These are phyloP conservation scores for Cyclotella kingstonii DNA, from an alignment of 108 stramenopile species.

Conservation along the genomic window DNA sequence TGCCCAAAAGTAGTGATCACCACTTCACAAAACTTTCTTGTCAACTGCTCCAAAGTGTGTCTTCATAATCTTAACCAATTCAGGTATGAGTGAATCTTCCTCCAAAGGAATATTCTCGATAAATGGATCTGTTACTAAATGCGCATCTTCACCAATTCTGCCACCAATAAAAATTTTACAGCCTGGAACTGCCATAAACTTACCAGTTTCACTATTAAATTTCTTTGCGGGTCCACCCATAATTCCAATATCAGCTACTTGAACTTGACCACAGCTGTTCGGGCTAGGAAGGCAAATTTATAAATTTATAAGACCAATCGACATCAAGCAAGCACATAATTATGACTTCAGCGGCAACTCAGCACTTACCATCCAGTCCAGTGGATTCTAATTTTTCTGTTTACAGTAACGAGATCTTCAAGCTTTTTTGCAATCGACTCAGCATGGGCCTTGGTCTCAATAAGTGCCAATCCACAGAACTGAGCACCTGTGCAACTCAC, in stretches of 20 bases:
- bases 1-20: slow-evolving; percentile 19
- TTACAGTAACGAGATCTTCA: slow-evolving; percentile 73
- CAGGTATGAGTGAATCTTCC: slow-evolving; percentile 73
- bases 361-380: slow-evolving; percentile 89
- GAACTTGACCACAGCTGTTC: slow-evolving; percentile 93
- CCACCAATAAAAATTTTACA: slow-evolving; percentile 93
- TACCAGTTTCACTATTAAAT: slow-evolving; percentile 67
- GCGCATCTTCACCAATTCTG: slow-evolving; percentile 83
- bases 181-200: slow-evolving; percentile 88
- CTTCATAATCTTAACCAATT: slow-evolving; percentile 73
- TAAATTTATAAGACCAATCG: neutral
- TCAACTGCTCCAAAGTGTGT: slow-evolving; percentile 76
- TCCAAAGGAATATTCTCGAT: slow-evolving; percentile 68
- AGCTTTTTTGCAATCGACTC: slow-evolving; percentile 69
- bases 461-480: slow-evolving; percentile 88
- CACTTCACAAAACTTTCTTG: slow-evolving; percentile 37
- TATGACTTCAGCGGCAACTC: neutral
- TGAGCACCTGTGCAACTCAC: slow-evolving; percentile 96
- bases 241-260: slow-evolving; percentile 93
- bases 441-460: slow-evolving; percentile 89
- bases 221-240: slow-evolving; percentile 92
- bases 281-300: slow-evolving; percentile 51
- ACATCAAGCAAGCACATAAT: neutral
- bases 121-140: slow-evolving; percentile 76
- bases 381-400: slow-evolving; percentile 88